These are phyloP conservation scores for Cytospora chrysosperma DNA, from an alignment of 2,329 filamentous ascomycete genomes.

Conservation along the genomic window DNA sequence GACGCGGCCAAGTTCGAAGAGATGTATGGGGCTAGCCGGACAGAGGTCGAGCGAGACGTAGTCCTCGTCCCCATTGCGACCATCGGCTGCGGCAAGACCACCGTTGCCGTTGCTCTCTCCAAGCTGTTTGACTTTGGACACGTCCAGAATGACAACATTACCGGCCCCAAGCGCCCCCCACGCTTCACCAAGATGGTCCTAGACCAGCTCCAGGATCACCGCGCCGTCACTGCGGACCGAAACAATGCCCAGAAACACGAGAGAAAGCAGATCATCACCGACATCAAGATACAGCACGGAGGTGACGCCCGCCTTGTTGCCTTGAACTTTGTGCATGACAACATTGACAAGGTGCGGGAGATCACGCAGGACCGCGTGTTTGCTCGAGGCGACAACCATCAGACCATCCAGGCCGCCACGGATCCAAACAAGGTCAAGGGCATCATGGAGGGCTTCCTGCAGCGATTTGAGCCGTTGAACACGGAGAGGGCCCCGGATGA, in stretches of 20 bases:
- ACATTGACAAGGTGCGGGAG: conserved; percentile 70
- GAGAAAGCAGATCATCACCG: conserved; percentile 80
- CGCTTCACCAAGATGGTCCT: conserved; percentile 73
- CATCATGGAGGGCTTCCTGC: conserved; percentile 94
- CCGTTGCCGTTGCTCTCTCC: conserved; percentile 75
- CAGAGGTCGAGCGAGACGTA: conserved; percentile 64
- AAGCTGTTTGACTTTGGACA: conserved; percentile 90
- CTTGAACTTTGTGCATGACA: conserved; percentile 82
- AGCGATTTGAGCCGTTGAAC: conserved; percentile 78
- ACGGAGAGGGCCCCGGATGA: conserved; percentile 68
- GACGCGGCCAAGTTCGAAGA: conserved; percentile 81
- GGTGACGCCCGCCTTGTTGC: conserved; percentile 73
- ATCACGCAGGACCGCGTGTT: conserved; percentile 79
- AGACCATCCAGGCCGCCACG: conserved; percentile 88
- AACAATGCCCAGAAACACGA: conserved; percentile 93
- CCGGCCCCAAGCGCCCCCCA: conserved; percentile 69
- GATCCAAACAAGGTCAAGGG: conserved; percentile 71
- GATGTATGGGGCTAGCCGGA: conserved; percentile 48
- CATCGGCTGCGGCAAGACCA: conserved; percentile 96
- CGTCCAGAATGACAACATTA: conserved; percentile 95
- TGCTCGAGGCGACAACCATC: conserved; percentile 89
- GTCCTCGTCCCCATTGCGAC: conserved; percentile 90
- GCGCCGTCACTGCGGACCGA: conserved; percentile 84
- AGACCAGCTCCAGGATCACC: conserved; percentile 59
- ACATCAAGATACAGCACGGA: conserved; percentile 63